These are phyloP conservation scores for Hysterium pulicare DNA, from an alignment of 2,329 filamentous ascomycete species.

Conservation along the genomic window DNA sequence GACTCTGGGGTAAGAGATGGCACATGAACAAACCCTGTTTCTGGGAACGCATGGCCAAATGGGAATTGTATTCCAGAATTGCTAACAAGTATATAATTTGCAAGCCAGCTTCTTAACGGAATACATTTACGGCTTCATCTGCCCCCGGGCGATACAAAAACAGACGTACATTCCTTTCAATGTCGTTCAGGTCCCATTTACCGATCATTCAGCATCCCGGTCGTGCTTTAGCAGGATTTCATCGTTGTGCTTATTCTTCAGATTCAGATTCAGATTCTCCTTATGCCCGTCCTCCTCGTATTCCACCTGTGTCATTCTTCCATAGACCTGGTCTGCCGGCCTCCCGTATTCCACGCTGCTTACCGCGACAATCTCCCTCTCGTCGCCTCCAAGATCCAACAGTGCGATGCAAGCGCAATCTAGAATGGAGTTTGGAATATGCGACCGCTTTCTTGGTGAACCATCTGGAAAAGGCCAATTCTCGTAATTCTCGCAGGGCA, in stretches of 20 bases:
- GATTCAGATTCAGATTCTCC: constrained; percentile 20
- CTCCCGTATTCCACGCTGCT: constrained; percentile 1
- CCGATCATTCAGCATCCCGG: too few species aligned
- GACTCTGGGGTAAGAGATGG: constrained; percentile 1
- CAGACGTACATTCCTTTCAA: constrained; percentile 9
- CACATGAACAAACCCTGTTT: constrained; percentile 5
- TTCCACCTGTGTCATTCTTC: too few species aligned
- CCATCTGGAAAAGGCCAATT: constrained; percentile 18
- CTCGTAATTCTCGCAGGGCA: constrained; percentile 15
- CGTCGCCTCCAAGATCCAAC: constrained; percentile 19
- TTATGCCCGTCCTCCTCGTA: too few species aligned
- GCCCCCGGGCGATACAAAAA: constrained; percentile 15
- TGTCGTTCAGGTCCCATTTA: constrained; percentile 4
- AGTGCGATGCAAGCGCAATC: constrained; percentile 18
- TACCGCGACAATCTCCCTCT: constrained; percentile 5
- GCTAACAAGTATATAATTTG: too few species aligned
- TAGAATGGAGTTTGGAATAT: constrained; percentile 42
- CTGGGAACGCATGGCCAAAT: too few species aligned
- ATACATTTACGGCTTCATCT: too few species aligned
- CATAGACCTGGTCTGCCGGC: constrained; percentile 5
- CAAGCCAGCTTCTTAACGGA: too few species aligned
- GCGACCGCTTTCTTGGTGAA: constrained; percentile 40
- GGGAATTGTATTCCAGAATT: too few species aligned
- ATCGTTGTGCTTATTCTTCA: constrained; percentile 10
- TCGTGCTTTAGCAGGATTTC: constrained; percentile 7